Evolutionary conservation across 257 asterid genomes (phyloP).

Genomic region (Ilex aquifolium): DNA sequence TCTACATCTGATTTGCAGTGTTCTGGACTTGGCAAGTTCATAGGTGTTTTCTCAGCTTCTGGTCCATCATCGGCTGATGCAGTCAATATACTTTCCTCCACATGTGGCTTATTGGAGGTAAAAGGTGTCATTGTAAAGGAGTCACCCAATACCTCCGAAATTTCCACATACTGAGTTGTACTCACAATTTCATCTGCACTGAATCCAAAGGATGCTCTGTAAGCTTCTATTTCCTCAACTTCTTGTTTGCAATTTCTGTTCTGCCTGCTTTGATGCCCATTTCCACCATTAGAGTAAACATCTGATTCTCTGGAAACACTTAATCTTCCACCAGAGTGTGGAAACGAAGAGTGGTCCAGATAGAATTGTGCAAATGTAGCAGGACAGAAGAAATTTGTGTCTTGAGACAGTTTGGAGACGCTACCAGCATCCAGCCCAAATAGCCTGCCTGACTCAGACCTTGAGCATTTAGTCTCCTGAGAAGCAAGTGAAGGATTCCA

Average conservation of each 20-base stretch:
- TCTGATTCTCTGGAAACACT: conserved; percentile 90
- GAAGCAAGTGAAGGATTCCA: conserved; percentile 49
- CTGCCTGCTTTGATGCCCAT: conserved; percentile 65
- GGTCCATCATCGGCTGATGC: conserved; percentile 30
- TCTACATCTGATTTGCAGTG: conserved; percentile 34
- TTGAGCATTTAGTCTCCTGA: conserved; percentile 33
- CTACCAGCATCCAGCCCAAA: conserved; percentile 32
- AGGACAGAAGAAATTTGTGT: conserved; percentile 94
- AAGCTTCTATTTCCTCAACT: conserved; percentile 89
- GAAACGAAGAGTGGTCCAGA: conserved; percentile 70
- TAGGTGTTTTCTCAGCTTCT: conserved; percentile 25
- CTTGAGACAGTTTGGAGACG: conserved; percentile 53
- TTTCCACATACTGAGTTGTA: conserved; percentile 82
- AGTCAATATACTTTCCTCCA: conserved; percentile 32
- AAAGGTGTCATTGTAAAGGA: conserved; percentile 66
- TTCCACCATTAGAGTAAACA: conserved; percentile 61
- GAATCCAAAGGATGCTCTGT: conserved; percentile 97
- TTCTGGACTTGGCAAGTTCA: conserved; percentile 31
- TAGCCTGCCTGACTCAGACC: conserved; percentile 54
- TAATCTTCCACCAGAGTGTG: conserved; percentile 86
- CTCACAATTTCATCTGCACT: conserved; percentile 96
- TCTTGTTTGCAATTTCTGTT: conserved; percentile 65
- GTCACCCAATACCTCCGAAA: conserved; percentile 70
- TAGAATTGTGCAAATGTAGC: conserved; percentile 99
- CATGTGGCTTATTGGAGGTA: conserved; percentile 32